phyloP scores from a whole-genome alignment of 768 basidiomycete species.

The Thelephora aurantiotincta region DNA sequence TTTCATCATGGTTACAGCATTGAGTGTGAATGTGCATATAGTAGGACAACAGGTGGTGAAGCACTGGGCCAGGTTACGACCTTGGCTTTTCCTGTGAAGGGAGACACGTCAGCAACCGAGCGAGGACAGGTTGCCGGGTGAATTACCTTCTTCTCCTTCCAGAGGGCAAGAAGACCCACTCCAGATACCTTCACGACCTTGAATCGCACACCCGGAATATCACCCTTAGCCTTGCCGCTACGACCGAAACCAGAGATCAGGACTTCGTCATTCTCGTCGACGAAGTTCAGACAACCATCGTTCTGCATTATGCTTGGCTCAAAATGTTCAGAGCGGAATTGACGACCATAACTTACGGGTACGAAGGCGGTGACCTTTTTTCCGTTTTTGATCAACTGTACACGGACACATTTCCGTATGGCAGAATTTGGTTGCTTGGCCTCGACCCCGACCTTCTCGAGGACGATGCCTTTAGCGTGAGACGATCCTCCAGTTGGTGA shows the following conservation, averaged over 20 bases:
- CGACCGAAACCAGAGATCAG: constrained; percentile 99
- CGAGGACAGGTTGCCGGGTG: neutral
- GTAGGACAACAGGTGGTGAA: neutral
- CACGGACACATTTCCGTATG: constrained; percentile 99
- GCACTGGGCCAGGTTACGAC: constrained; percentile 13
- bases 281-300: constrained; percentile 95
- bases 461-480: constrained; percentile 98
- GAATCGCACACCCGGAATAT: constrained; percentile 99
- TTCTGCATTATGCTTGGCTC: constrained; percentile 32
- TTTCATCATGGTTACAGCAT: neutral
- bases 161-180: constrained; percentile 93
- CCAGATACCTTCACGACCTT: constrained; percentile 99
- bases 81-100: constrained; percentile 21
- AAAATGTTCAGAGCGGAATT: neutral
- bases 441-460: constrained; percentile 99
- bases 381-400: constrained; percentile 99
- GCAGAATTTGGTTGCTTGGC: constrained; percentile 99
- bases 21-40: neutral
- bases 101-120: constrained; percentile 1
- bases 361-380: constrained; percentile 99
- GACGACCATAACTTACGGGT: constrained; percentile 43
- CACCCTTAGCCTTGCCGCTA: constrained; percentile 99
- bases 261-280: constrained; percentile 99
- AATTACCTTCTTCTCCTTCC: constrained; percentile 96
- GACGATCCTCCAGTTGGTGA: constrained; percentile 98